Evolutionary conservation across 768 basidiomycete species (phyloP), one percentile per base, ranked within the genome.

Genomic region (Phlebiopsis flavidoalba): DNA sequence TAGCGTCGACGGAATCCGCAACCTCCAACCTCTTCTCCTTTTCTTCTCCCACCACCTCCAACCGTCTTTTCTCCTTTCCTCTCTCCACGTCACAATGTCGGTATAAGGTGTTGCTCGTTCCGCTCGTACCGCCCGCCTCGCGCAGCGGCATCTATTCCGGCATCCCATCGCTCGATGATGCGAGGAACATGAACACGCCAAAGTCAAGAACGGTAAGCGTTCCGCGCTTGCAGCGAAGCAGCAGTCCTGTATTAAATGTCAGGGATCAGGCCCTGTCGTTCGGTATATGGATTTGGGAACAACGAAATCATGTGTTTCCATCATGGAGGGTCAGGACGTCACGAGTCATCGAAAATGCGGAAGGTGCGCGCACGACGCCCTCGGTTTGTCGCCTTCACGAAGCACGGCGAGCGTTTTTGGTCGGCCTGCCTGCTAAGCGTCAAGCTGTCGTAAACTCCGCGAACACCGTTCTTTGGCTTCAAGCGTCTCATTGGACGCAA

Each of bases 331-430:
- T 66, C 88, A 96, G n/a, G 79, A 89, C 87, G 37, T 85, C 95
- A 53, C 89, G 92, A 66, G 96, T 98, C 64, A 89, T 99, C 66
- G 97, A 98, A 78, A 98, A 98, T 79, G 80, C 95, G 5, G 96
- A 98, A 79, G 96, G 97, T 80, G 91, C 91, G 60, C 87, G 97
- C 66, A 98, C 97, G 64, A 99, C 97, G 15, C 97, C 97, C 2
- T 99, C 97, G 43, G 94, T 98, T n/a, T 59, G 93, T 98, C 66
- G 96, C 96, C 43, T 99, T 99, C 83, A 94, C 97, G 58, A 97
- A 98, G 75, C 95, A 98, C 68, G 94, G 93, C 59, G 97, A 99
- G 74, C 93, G 96, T 60, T 82, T 98, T 82, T 98, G 35, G 89
- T 97, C 61, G 96, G 96, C 75, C 84, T 97, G 47, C 95, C 96